Percentiles rank a stretch among this genome's conserved stretches.
Conservation (phyloP, 1,284 basidiomycete genomes). For the Ustilago hordei region DNA sequence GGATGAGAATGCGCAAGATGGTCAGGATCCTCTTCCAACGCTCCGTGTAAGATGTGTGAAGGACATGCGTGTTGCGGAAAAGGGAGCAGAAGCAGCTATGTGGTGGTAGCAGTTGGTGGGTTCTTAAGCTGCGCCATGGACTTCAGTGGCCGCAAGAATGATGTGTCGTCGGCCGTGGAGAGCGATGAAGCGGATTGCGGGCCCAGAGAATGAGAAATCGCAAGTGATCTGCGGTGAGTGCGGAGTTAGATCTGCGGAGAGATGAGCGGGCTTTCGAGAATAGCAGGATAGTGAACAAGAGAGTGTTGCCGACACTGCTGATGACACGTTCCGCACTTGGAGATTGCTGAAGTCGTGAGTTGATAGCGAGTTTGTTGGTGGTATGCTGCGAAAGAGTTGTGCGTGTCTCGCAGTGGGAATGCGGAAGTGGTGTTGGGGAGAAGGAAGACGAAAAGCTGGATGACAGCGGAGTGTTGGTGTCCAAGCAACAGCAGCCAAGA, state of each 20-base stretch:
- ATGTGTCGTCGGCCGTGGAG: background rate
- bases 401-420: background rate
- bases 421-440: background rate
- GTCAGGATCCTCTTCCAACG: background rate
- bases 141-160: background rate
- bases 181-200: background rate
- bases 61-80: background rate
- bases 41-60: background rate
- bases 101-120: background rate
- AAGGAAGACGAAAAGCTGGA: background rate
- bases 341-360: background rate
- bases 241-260: background rate
- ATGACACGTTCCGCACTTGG: background rate
- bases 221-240: background rate
- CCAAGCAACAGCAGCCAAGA: background rate
- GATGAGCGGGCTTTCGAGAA: background rate
- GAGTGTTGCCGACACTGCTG: background rate
- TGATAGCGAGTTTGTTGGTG: background rate
- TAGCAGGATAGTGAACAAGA: background rate
- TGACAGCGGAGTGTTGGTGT: background rate
- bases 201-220: background rate
- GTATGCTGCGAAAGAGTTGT: background rate
- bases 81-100: background rate
- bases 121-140: background rate
- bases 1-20: background rate